These are phyloP conservation scores for Magnusiomyces clavatus DNA, from an alignment of 1,139 yeast genomes.

Conservation along the genomic window DNA sequence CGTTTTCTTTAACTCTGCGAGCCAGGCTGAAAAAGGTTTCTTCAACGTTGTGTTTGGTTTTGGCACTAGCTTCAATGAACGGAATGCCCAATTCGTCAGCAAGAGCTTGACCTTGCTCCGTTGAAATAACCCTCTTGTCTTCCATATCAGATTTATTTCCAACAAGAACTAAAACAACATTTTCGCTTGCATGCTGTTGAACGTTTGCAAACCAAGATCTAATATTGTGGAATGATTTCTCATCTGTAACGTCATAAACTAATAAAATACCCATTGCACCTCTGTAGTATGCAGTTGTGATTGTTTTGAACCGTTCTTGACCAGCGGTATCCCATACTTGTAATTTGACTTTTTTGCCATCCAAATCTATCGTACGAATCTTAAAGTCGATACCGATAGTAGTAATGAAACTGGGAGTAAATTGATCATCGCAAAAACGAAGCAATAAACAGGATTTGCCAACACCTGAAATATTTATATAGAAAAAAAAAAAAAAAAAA, in stretches of 20 bases:
- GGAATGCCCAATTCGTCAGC: conserved; percentile 88
- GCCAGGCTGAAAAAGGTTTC: conserved; percentile 88
- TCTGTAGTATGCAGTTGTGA: conserved; percentile 95
- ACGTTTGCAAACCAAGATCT: conserved; percentile 94
- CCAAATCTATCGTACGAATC: conserved; percentile 90
- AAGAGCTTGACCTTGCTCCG: conserved; percentile 82
- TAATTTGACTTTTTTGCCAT: conserved; percentile 85
- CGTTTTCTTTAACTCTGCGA: conserved; percentile 75
- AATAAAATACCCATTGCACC: conserved; percentile 98
- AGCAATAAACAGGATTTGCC: conserved; percentile 93
- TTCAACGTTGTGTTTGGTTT: conserved; percentile 86
- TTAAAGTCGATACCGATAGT: conserved; percentile 98
- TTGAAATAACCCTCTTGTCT: conserved; percentile 63
- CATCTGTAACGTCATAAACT: conserved; percentile 94
- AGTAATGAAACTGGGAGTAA: conserved; percentile 92
- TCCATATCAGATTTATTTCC: conserved; percentile 91
- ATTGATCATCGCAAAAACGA: conserved; percentile 94
- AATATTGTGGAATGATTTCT: conserved; percentile 74
- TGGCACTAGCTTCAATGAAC: conserved; percentile 92
- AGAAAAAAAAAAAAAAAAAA: neutral
- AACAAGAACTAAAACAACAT: conserved; percentile 85
- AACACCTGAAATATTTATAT: conserved; percentile 42
- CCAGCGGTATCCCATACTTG: conserved; percentile 99
- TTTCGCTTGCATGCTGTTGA: conserved; percentile 92
- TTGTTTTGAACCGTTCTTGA: conserved; percentile 95